Evolutionary conservation across 2,329 filamentous ascomycete genomes (phyloP).

Genomic region (Pochonia chlamydosporia): DNA sequence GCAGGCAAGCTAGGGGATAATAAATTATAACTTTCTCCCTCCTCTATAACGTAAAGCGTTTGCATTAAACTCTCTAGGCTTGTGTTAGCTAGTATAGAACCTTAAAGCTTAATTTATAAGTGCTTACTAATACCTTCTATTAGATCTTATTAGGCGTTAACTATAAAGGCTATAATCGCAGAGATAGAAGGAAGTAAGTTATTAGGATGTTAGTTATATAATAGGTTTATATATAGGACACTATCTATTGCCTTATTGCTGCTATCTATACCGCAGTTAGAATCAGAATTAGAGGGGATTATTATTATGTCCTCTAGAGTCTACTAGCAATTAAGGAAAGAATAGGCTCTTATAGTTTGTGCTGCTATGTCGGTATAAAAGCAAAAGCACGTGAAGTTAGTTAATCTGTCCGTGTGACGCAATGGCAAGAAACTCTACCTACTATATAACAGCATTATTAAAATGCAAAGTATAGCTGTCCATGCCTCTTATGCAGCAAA

Average conservation of each 20-base stretch:
- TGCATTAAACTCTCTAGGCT: not conserved
- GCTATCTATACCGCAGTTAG: not conserved
- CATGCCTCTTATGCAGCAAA: not conserved
- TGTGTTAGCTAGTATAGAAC: not conserved
- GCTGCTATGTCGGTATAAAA: not conserved
- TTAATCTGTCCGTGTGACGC: not conserved
- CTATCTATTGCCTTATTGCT: not conserved
- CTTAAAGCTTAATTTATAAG: not conserved
- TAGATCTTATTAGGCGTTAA: not conserved
- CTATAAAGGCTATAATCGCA: not conserved
- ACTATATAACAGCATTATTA: not conserved
- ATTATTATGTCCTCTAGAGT: constrained; percentile 1
- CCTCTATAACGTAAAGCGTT: not conserved
- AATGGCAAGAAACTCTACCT: not conserved
- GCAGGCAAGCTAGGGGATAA: not conserved
- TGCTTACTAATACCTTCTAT: not conserved
- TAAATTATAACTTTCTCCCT: not conserved
- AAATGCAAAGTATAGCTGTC: not conserved
- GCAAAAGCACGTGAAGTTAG: not conserved
- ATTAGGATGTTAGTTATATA: not conserved
- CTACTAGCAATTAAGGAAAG: not conserved
- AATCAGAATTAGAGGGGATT: constrained; percentile 1
- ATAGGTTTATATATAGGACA: not conserved
- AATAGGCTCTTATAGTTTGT: not conserved
- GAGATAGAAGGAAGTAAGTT: constrained; percentile 3